Evolutionary conservation across 2,329 filamentous ascomycete species (phyloP).

Genomic region (Hyphodiscus sp.): DNA sequence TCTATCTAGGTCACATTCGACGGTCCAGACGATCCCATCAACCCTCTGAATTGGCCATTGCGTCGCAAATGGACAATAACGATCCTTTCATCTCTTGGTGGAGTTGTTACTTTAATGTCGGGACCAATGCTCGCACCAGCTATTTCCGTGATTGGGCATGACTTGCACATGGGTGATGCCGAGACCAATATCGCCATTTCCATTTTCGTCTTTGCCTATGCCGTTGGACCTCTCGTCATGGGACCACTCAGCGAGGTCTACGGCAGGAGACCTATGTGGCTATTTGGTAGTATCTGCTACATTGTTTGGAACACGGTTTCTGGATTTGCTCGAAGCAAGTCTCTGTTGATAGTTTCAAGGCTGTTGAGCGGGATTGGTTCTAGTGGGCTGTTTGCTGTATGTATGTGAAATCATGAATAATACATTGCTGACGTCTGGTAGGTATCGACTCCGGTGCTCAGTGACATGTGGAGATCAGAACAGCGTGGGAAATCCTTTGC

Average conservation of each 20-base stretch:
- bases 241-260: constrained; percentile 44
- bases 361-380: constrained; percentile 42
- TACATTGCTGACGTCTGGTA: constrained; percentile 27
- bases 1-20: constrained; percentile 6
- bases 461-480: constrained; percentile 31
- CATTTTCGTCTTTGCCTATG: constrained; percentile 45
- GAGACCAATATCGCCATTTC: constrained; percentile 33
- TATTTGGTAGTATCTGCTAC: constrained; percentile 41
- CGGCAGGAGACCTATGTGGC: constrained; percentile 35
- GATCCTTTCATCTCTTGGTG: constrained; percentile 38
- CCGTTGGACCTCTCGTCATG: constrained; percentile 39
- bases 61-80: constrained; percentile 39
- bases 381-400: constrained; percentile 36
- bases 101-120: constrained; percentile 42
- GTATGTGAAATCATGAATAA: constrained; percentile 25
- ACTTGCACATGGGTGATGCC: constrained; percentile 42
- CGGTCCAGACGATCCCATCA: constrained; percentile 5
- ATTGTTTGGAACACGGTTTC: constrained; percentile 45
- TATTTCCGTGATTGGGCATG: constrained; percentile 39
- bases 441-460: constrained; percentile 32
- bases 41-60: constrained; percentile 12
- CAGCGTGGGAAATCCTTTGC: constrained; percentile 36
- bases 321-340: constrained; percentile 36
- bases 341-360: constrained; percentile 34
- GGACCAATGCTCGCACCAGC: constrained; percentile 47